A percentile compares a stretch with the other conserved stretches of the same genome.
Conservation (phyloP, 1,284 basidiomycete species). For the Tilletia horrida region DNA sequence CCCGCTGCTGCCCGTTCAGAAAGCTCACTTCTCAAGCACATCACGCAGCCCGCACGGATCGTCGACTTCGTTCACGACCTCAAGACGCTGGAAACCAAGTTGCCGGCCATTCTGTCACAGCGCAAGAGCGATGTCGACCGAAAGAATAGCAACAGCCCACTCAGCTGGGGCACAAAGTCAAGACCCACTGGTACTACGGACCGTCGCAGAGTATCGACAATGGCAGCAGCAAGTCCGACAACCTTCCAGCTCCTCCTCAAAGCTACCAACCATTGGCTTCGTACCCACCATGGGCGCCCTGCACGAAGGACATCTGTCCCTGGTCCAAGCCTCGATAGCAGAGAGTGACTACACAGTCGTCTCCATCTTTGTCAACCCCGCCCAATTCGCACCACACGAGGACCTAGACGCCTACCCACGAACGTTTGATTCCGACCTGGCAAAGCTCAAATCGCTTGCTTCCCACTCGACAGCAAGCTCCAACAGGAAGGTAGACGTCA, state of each 20-base stretch:
- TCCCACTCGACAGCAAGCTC: slow-evolving; percentile 49
- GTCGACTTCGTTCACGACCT: too few species aligned
- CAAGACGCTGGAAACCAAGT: too few species aligned
- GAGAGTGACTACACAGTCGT: slow-evolving; percentile 83
- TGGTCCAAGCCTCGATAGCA: slow-evolving; percentile 67
- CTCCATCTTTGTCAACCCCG: slow-evolving; percentile 96
- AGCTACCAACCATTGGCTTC: slow-evolving; percentile 64
- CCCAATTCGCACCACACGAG: slow-evolving; percentile 94
- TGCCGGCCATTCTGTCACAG: too few species aligned
- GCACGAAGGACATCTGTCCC: slow-evolving; percentile 84
- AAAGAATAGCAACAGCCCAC: background rate
- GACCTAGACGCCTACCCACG: slow-evolving; percentile 87
- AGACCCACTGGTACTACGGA: slow-evolving; percentile 58
- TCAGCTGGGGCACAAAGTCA: background rate
- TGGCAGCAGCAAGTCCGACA: slow-evolving; percentile 9
- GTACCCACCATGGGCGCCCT: slow-evolving; percentile 97
- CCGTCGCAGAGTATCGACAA: slow-evolving; percentile 12
- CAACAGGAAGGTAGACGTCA: slow-evolving; percentile 27
- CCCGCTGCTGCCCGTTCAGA: too few species aligned
- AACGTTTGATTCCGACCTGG: slow-evolving; percentile 58
- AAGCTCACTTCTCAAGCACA: too few species aligned
- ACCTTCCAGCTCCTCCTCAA: background rate
- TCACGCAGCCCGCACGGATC: too few species aligned
- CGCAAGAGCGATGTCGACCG: too few species aligned
- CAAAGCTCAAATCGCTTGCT: slow-evolving; percentile 56